Evolutionary conservation across 495 filamentous ascomycete species (phyloP), one percentile per base, ranked within the genome.

Genomic region (Xylaria grammica): DNA sequence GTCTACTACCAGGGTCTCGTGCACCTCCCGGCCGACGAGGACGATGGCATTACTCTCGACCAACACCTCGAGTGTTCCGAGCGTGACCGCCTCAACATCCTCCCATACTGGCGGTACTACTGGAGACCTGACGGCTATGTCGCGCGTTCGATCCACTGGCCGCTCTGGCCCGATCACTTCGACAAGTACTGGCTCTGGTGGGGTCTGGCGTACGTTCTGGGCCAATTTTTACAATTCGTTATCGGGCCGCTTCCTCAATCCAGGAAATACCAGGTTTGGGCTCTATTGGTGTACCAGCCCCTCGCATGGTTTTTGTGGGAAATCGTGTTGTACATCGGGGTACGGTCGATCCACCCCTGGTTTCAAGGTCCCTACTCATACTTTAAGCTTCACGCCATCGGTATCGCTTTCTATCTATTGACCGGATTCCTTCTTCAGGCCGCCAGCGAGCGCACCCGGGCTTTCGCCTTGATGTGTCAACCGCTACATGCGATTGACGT

Each of bases 1-100:
- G 67, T 79, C 8, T 80, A 79, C 69, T 78, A 77, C 67, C 72
- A 74, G 34, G 72, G 69, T 29, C 50, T 72, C 36, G 60, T 74
- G 11, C 67, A 74, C 46, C 49, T 60, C 1, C 26, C 11, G 22
- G 19, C 44, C 0, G 48, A 30, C 7, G 4, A 5, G 0, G 24
- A 46, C 27, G 67, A 70, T 38, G 63, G 60, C 1, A 13, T 40
- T 3, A 51, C 50, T 5, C 46, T 74, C n/a, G 63, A 74, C 4
- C 15, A 48, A 2, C 72, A 74, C 44, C 26, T 72, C 22, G 0
- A 48, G 9, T 26, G 26, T 0, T 34, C 60, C 19, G 30, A 24
- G 24, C 1, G 9, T 17, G 9, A 15, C 10, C 55, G 55, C 27
- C 13, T 58, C 52, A 10, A n/a, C 24, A 0, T 54, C 44, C 44